phyloP scores from a whole-genome alignment of 73 alveolate species.

The Tetrahymena borealis region DNA sequence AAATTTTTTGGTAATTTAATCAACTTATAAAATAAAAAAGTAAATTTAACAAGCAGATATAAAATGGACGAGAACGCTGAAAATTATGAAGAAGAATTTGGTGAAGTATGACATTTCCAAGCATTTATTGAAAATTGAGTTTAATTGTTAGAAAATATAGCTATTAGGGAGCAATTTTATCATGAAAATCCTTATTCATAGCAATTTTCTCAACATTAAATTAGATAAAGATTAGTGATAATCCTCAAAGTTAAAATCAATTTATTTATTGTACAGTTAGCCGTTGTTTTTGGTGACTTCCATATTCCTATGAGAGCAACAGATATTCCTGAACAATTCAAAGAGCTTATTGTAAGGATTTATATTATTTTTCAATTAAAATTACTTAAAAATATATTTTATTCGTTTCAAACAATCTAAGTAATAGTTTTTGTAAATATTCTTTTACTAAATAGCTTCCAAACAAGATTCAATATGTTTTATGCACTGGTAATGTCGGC shows the following conservation, averaged over 20 bases:
- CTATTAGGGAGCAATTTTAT: neutral
- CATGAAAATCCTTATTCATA: neutral
- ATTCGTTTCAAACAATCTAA: neutral
- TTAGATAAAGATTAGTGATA: neutral
- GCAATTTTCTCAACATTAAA: neutral
- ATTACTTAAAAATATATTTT: neutral
- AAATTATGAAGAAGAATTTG: neutral
- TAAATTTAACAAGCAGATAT: no score
- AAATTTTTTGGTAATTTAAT: no score
- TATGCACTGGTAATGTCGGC: conserved; percentile 91
- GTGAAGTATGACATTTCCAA: neutral
- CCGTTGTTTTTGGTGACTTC: conserved; percentile 77
- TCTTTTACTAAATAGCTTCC: conserved; percentile 51
- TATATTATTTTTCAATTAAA: neutral
- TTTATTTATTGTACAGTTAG: conserved; percentile 44
- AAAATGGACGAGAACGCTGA: neutral
- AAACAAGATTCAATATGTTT: conserved; percentile 80
- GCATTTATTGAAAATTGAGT: no score
- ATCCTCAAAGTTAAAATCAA: neutral
- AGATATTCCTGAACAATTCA: conserved; percentile 75
- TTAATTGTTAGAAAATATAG: neutral
- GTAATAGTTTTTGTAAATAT: neutral
- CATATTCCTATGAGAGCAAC: conserved; percentile 79
- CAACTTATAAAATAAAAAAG: no score
- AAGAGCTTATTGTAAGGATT: conserved; percentile 39